Percentiles rank a stretch among this genome's conserved stretches.
Evolutionary conservation across 2,329 filamentous ascomycete genomes (phyloP).

Genomic region (Penicillium italicum): DNA sequence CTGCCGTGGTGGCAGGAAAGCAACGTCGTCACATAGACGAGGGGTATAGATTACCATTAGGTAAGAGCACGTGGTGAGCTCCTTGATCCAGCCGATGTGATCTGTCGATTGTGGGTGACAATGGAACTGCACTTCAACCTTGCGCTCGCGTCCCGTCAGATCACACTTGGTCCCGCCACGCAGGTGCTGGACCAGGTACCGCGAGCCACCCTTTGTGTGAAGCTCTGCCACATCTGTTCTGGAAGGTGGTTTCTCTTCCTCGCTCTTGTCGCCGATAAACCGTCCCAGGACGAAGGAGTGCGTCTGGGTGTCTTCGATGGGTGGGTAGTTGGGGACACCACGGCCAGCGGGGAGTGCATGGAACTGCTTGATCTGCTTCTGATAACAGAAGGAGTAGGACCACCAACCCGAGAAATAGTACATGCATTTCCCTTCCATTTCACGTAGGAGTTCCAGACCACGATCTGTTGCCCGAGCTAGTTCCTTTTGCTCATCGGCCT

Average conservation of each 20-base stretch:
- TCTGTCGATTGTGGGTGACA: constrained; percentile 74
- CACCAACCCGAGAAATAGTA: constrained; percentile 88
- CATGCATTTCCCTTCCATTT: constrained; percentile 75
- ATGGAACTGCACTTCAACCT: constrained; percentile 74
- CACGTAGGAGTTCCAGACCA: constrained; percentile 74
- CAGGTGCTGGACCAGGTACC: constrained; percentile 80
- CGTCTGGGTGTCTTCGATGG: constrained; percentile 70
- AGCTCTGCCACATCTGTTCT: constrained; percentile 57
- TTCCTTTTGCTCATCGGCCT: constrained; percentile 75
- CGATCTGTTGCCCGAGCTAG: constrained; percentile 70
- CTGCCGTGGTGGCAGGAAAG: constrained; percentile 77
- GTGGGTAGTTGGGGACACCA: constrained; percentile 64
- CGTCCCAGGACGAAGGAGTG: constrained; percentile 74
- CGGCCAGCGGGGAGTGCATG: constrained; percentile 72
- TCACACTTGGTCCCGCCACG: constrained; percentile 80
- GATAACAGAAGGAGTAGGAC: constrained; percentile 94
- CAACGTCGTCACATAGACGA: constrained; percentile 79
- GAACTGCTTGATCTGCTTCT: constrained; percentile 81
- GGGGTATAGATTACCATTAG: constrained; percentile 91
- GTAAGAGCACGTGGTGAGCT: constrained; percentile 85
- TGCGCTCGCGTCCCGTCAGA: constrained; percentile 74
- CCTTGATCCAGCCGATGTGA: constrained; percentile 88
- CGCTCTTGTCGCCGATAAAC: constrained; percentile 37
- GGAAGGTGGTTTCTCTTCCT: constrained; percentile 31
- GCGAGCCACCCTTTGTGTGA: constrained; percentile 76